Conservation (phyloP, 164 flowering plant genomes). For the Dillenia suffruticosa region DNA sequence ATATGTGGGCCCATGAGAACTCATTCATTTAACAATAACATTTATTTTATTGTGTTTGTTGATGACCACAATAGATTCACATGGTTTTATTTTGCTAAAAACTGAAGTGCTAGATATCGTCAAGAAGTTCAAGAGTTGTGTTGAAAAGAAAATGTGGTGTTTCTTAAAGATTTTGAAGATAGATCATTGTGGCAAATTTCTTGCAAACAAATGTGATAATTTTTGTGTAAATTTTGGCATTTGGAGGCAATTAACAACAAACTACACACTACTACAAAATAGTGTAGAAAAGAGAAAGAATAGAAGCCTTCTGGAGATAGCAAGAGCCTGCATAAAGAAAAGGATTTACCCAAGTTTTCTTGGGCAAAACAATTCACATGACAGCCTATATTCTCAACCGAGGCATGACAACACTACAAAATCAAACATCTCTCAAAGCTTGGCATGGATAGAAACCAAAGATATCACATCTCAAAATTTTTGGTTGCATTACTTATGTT, state of each 20-base stretch:
- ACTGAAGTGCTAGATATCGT: neutral
- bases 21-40: neutral
- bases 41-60: neutral
- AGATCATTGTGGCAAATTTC: conserved; percentile 1
- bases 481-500: no score
- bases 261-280: neutral
- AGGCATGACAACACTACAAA: no score
- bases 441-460: no score
- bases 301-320: conserved; percentile 3
- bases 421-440: no score
- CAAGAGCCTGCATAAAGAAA: neutral
- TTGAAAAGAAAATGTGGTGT: neutral
- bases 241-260: neutral
- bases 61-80: neutral
- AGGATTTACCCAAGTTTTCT: neutral
- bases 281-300: conserved; percentile 2
- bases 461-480: no score
- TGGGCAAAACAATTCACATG: no score
- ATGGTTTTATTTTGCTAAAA: conserved; percentile 4
- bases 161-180: neutral
- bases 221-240: neutral
- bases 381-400: no score
- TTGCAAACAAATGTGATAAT: neutral
- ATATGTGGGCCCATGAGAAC: conserved; percentile 4
- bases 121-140: neutral